A percentile compares a stretch with the other conserved stretches of the same genome.
Evolutionary conservation across 140 eudicot genomes (phyloP).

Genomic region (Cichorium intybus): DNA sequence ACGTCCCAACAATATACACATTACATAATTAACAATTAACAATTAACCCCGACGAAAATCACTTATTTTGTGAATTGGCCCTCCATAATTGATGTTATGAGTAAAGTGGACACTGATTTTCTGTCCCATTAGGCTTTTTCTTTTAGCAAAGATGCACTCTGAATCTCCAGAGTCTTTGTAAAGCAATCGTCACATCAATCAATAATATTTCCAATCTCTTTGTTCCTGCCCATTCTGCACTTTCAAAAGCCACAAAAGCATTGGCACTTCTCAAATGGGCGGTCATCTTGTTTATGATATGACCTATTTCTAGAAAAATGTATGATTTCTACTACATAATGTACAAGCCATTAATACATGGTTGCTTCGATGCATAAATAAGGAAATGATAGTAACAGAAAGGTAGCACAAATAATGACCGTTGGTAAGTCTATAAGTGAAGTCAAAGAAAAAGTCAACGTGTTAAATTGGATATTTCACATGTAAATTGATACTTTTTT

Average conservation of each 20-base stretch:
- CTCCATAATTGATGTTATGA: neutral
- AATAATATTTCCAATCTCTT: no score
- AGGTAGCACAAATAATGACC: no score
- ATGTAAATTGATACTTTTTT: no score
- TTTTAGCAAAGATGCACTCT: neutral
- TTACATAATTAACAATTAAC: neutral
- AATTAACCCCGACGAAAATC: neutral
- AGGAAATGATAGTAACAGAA: no score
- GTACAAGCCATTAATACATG: neutral
- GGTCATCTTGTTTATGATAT: neutral
- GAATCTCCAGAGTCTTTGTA: constrained; percentile 8
- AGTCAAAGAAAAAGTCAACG: no score
- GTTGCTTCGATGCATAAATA: neutral
- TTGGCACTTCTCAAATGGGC: neutral
- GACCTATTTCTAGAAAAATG: neutral
- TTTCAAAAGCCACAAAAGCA: constrained; percentile 6
- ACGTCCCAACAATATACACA: no score
- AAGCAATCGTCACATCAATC: constrained; percentile 2
- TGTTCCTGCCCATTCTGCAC: constrained; percentile 5
- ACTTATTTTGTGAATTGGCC: neutral
- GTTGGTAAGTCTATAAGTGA: no score
- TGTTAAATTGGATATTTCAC: no score
- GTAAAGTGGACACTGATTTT: neutral
- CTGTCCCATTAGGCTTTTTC: constrained; percentile 1
- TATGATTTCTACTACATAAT: no score